Conservation (phyloP, 495 filamentous ascomycete species). For the Paragyromitra xinjiangensis region DNA sequence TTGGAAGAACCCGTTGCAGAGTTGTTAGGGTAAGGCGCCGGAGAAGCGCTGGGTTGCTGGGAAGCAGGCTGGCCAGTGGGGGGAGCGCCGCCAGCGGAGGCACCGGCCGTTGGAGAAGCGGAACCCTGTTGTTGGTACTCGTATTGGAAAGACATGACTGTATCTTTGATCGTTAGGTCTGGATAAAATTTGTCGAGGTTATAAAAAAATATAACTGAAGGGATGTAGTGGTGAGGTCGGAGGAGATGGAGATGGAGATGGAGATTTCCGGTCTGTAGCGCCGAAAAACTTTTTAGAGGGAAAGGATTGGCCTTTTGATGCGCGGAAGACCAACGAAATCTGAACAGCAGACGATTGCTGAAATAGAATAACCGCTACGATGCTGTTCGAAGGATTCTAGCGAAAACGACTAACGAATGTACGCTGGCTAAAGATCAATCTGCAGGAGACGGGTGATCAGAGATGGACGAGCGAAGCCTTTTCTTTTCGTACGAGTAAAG, state of each 20-base stretch:
- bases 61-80: slow-evolving; percentile 64
- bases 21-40: slow-evolving; percentile 63
- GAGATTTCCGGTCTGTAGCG: slow-evolving; percentile 54
- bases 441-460: slow-evolving; percentile 34
- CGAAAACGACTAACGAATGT: slow-evolving; percentile 53
- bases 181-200: slow-evolving; percentile 32
- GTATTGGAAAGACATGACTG: slow-evolving; percentile 68
- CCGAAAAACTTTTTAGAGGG: slow-evolving; percentile 54
- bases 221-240: slow-evolving; percentile 30
- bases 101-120: slow-evolving; percentile 60
- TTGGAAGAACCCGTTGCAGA: slow-evolving; percentile 65
- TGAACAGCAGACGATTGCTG: slow-evolving; percentile 38
- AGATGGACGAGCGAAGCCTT: slow-evolving; percentile 42
- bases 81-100: slow-evolving; percentile 63
- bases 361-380: slow-evolving; percentile 41
- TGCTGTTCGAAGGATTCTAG: slow-evolving; percentile 45
- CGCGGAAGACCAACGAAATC: slow-evolving; percentile 34
- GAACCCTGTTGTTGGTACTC: slow-evolving; percentile 66
- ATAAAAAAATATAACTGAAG: slow-evolving; percentile 28
- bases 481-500: slow-evolving; percentile 49
- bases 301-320: slow-evolving; percentile 47
- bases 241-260: slow-evolving; percentile 32
- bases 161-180: slow-evolving; percentile 53
- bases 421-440: slow-evolving; percentile 51
- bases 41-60: slow-evolving; percentile 66